These are phyloP conservation scores for Leccinum pellstonianum DNA, from an alignment of 768 basidiomycete genomes.

Conservation along the genomic window DNA sequence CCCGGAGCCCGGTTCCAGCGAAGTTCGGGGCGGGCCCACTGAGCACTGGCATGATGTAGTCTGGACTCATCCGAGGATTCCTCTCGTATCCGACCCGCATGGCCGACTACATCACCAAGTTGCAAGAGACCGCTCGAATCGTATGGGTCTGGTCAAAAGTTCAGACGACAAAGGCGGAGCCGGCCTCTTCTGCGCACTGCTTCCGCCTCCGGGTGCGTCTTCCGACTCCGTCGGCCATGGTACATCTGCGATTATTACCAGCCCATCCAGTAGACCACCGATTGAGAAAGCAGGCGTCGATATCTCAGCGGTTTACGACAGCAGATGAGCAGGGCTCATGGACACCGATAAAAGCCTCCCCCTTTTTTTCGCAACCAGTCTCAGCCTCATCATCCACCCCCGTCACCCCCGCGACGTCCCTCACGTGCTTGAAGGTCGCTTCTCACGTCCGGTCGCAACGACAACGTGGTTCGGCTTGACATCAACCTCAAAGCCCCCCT, in stretches of 20 bases:
- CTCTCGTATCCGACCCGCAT: conserved; percentile 2
- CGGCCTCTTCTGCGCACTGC: neutral
- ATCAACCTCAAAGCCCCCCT: conserved; percentile 29
- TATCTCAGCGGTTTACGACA: conserved; percentile 3
- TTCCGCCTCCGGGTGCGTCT: neutral
- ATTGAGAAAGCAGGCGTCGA: conserved; percentile 26
- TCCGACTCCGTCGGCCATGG: neutral
- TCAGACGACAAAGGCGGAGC: conserved; percentile 21
- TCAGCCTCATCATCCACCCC: conserved; percentile 25
- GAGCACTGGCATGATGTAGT: neutral
- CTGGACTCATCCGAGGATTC: neutral
- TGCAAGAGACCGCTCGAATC: conserved; percentile 24
- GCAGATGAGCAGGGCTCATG: conserved; percentile 21
- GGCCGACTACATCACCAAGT: conserved; percentile 8
- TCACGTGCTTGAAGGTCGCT: conserved; percentile 22
- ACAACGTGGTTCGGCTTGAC: conserved; percentile 41
- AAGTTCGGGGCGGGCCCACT: neutral
- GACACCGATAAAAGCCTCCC: conserved; percentile 13
- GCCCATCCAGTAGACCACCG: conserved; percentile 11
- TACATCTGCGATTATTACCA: no score
- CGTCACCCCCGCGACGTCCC: conserved; percentile 7
- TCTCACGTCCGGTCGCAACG: neutral
- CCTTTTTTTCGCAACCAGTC: conserved; percentile 11
- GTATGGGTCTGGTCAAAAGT: conserved; percentile 10
- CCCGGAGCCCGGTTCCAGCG: neutral